A percentile compares a stretch with the other conserved stretches of the same genome.
phyloP scores from a whole-genome alignment of 2,329 filamentous ascomycete genomes.

The Trichoderma oligosporum region DNA sequence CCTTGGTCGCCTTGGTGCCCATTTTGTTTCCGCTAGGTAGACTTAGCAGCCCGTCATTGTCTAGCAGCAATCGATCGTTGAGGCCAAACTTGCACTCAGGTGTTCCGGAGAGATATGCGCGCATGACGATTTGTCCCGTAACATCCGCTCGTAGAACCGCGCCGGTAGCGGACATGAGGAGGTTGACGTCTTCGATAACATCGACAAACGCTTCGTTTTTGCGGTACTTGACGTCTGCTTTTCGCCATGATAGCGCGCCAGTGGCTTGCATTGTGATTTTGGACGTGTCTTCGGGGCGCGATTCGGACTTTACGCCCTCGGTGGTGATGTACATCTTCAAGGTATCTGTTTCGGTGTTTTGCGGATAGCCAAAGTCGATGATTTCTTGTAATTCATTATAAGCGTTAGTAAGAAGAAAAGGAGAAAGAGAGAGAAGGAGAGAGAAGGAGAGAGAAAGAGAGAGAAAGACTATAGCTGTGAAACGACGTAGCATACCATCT shows the following conservation, averaged over 20 bases:
- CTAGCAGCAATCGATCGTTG: constrained; percentile 91
- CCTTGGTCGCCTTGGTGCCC: constrained; percentile 86
- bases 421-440: too few relatives aligned
- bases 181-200: constrained; percentile 97
- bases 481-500: constrained; percentile 58
- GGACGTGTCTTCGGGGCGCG: constrained; percentile 83
- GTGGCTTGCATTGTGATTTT: constrained; percentile 99
- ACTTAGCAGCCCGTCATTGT: constrained; percentile 63
- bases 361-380: constrained; percentile 96
- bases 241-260: constrained; percentile 92
- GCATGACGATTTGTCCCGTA: constrained; percentile 97
- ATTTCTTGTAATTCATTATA: constrained; percentile 61
- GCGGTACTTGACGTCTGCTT: constrained; percentile 96
- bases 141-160: constrained; percentile 94
- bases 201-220: constrained; percentile 99
- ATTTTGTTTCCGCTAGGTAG: constrained; percentile 71
- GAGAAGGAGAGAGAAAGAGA: too few relatives aligned
- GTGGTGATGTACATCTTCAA: constrained; percentile 99
- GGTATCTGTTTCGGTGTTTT: constrained; percentile 98
- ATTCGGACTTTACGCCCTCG: constrained; percentile 92
- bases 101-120: constrained; percentile 91
- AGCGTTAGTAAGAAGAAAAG: neutral
- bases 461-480: too few relatives aligned
- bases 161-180: constrained; percentile 97
- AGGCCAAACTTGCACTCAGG: constrained; percentile 99